Evolutionary conservation across 2,329 filamentous ascomycete genomes (phyloP).

Genomic region (Colletotrichum sp.): DNA sequence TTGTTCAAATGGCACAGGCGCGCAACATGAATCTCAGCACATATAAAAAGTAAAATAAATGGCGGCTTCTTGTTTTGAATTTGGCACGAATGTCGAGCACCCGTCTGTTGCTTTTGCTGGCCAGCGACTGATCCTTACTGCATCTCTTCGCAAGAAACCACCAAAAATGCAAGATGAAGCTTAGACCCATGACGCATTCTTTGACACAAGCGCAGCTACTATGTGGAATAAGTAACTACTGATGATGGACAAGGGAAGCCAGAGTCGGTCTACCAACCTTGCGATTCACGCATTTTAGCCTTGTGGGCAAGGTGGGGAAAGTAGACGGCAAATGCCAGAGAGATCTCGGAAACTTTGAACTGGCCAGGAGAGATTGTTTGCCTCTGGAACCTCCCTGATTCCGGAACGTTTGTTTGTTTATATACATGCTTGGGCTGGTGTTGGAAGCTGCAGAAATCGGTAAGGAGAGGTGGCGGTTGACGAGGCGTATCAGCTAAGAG

Average conservation of each 20-base stretch:
- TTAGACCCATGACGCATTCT: not conserved
- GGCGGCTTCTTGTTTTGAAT: too few species aligned
- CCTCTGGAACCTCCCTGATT: not conserved
- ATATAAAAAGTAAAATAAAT: too few species aligned
- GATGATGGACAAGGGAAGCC: not conserved
- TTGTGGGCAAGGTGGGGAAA: not conserved
- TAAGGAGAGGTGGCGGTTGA: rapidly evolving
- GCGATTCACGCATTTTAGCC: not conserved
- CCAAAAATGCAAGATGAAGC: rapidly evolving
- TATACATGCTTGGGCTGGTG: not conserved
- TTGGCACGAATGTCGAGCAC: too few species aligned
- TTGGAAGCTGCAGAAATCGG: not conserved
- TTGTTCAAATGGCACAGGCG: not conserved
- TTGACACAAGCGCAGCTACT: rapidly evolving
- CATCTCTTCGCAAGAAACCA: not conserved
- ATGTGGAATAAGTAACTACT: rapidly evolving
- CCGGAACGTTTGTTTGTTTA: not conserved
- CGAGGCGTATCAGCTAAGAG: not conserved
- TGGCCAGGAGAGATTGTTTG: too few species aligned
- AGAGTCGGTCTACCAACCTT: not conserved
- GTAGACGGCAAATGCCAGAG: too few species aligned
- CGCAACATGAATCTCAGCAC: not conserved
- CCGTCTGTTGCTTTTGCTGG: not conserved
- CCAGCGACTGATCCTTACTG: not conserved
- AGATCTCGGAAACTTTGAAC: too few species aligned